Base-by-base conservation (phyloP, 1,139 yeast species). In the Protomyces inouyei region DNA sequence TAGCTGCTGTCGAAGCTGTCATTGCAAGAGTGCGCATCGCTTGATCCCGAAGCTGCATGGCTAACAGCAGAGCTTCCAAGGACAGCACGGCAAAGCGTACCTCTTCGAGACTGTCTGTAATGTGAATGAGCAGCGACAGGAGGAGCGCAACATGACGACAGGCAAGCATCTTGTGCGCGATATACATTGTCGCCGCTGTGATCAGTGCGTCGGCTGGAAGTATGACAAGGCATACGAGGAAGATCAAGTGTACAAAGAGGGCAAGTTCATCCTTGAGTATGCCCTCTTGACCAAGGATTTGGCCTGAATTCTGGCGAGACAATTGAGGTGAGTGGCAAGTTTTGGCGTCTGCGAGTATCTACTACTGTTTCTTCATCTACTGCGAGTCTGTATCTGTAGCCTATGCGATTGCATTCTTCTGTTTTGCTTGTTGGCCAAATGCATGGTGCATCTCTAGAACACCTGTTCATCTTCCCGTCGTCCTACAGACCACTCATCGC, bases 261-360 rank as follows among this genome's bases (percentile, higher is more conserved):
- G 91, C 59, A 85, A 86, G 73, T 88, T 77, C 73, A 92, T 88
- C 56, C 83, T 89, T 72, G 96, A 88, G 75, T 77, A 74, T 18
- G 71, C 67, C 52, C 64, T 69, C 35, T 52, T 68, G 60, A 43
- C 48, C 23, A 36, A 46, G 32, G 55, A 60, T 35, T 54, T 60
- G 23, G 54, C 54, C 12, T 60, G 28, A 43, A 6, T 8, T 25
- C 21, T 32, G 38, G 12, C 23, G 5, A n/a, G 9, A 37, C 43
- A 12, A 12, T n/a, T 5, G 32, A 28, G 32, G 32, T 6, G 32
- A 28, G 32, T 28, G 32, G 32, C 32, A 28, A 28, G 54, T n/a
- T n/a, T 35, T 32, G 36, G 38, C 37, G 38, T 32, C 37, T 28
- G 54, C 38, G 54, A 16, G 38, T 16, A 35, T 28, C 8, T 28